Percentiles rank a stretch among this genome's conserved stretches.
These are phyloP conservation scores for Apiotrichum gamsii DNA, from an alignment of 1,284 basidiomycete species.

Conservation along the genomic window DNA sequence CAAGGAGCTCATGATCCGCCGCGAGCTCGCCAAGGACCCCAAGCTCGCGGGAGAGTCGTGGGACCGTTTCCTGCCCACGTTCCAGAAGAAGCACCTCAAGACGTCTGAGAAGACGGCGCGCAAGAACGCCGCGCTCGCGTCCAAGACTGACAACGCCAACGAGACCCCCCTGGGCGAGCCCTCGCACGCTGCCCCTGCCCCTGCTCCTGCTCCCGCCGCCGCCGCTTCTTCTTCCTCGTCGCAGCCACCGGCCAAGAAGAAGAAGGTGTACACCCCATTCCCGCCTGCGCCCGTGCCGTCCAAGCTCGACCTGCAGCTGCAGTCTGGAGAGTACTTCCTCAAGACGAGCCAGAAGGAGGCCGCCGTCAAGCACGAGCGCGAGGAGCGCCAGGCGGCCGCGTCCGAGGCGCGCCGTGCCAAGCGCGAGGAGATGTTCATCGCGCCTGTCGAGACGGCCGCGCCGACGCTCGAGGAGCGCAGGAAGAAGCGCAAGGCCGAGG, in stretches of 20 bases:
- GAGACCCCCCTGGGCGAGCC: constrained; percentile 17
- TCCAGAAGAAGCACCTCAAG: constrained; percentile 85
- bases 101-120: constrained; percentile 84
- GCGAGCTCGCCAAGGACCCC: constrained; percentile 96
- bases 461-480: constrained; percentile 72
- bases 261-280: constrained; percentile 99
- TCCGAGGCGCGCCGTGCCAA: constrained; percentile 63
- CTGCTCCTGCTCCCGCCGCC: constrained; percentile 7
- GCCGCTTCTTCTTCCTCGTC: constrained; percentile 10
- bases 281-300: constrained; percentile 88
- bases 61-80: constrained; percentile 94
- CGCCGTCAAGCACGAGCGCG: constrained; percentile 37
- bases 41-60: constrained; percentile 90
- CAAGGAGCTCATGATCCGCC: constrained; percentile 99
- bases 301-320: constrained; percentile 92
- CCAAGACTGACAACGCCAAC: constrained; percentile 15
- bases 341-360: constrained; percentile 57
- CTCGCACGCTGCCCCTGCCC: constrained; percentile 3
- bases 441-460: constrained; percentile 65
- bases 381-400: constrained; percentile 64
- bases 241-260: constrained; percentile 50
- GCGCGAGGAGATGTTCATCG: constrained; percentile 75
- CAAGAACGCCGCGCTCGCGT: constrained; percentile 61
- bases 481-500: constrained; percentile 51
- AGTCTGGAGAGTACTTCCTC: constrained; percentile 97